These are phyloP conservation scores for Trametes polyzona DNA, from an alignment of 1,284 basidiomycete species.

Conservation along the genomic window DNA sequence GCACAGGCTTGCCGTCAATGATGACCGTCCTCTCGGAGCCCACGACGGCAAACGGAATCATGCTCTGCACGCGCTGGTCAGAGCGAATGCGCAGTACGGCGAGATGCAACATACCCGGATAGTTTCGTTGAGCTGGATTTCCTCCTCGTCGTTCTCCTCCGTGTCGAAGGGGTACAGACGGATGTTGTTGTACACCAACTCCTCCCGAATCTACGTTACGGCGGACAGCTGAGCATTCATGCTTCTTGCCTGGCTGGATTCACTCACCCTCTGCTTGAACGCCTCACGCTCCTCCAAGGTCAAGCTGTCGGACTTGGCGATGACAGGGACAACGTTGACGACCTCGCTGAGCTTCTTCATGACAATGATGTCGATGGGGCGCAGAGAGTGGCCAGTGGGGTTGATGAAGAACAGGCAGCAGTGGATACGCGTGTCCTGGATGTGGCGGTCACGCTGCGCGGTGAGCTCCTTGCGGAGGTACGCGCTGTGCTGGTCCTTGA, in stretches of 20 bases:
- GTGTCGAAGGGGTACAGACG: slow-evolving; percentile 97
- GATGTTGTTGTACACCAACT: slow-evolving; percentile 93
- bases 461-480: slow-evolving; percentile 99
- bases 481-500: slow-evolving; percentile 98
- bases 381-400: slow-evolving; percentile 92
- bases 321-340: slow-evolving; percentile 98
- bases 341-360: slow-evolving; percentile 99
- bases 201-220: slow-evolving; percentile 79
- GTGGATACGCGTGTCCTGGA: slow-evolving; percentile 98
- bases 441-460: slow-evolving; percentile 97
- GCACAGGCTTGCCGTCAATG: slow-evolving; percentile 93
- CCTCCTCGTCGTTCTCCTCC: slow-evolving; percentile 94
- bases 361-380: slow-evolving; percentile 95
- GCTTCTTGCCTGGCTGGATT: no score
- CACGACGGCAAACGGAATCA: slow-evolving; percentile 97
- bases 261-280: slow-evolving; percentile 87
- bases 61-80: slow-evolving; percentile 54
- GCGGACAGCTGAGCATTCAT: no score
- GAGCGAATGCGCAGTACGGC: background rate
- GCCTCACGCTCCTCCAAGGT: slow-evolving; percentile 91
- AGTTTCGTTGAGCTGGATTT: slow-evolving; percentile 86
- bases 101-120: slow-evolving; percentile 70
- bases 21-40: slow-evolving; percentile 95
- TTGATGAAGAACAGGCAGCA: slow-evolving; percentile 99
- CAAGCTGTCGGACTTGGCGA: slow-evolving; percentile 97